Conservation (phyloP, 768 basidiomycete genomes). For the Mycena rebaudengoi region DNA sequence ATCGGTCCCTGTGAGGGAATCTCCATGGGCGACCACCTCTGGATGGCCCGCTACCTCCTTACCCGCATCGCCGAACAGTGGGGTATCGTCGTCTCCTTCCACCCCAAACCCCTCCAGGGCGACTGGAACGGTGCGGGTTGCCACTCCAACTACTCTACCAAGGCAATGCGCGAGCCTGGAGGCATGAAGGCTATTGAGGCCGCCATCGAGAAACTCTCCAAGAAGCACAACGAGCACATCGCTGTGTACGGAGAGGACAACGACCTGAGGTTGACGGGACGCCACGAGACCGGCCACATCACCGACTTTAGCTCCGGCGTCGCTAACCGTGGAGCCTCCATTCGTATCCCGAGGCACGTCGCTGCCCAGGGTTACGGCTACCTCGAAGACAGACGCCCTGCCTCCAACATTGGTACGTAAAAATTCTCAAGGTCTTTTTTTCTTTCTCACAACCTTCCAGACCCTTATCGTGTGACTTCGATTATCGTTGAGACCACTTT, state of each 20-base stretch:
- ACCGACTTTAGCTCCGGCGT: constrained; percentile 91
- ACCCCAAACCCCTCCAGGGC: constrained; percentile 96
- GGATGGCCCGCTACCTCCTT: constrained; percentile 98
- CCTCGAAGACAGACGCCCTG: constrained; percentile 95
- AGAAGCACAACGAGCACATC: constrained; percentile 94
- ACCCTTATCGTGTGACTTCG: constrained; percentile 94
- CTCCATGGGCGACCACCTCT: constrained; percentile 98
- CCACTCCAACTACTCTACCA: constrained; percentile 98
- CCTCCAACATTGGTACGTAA: constrained; percentile 93
- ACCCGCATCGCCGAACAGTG: constrained; percentile 97
- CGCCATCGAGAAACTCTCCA: constrained; percentile 92
- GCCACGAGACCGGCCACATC: constrained; percentile 98
- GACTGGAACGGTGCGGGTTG: constrained; percentile 99
- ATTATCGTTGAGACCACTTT: constrained; percentile 91
- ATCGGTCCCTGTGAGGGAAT: constrained; percentile 98
- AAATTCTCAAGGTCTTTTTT: not conserved
- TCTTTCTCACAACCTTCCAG: constrained; percentile 45
- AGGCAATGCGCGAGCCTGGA: constrained; percentile 91
- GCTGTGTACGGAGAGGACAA: constrained; percentile 99
- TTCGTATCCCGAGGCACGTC: constrained; percentile 95
- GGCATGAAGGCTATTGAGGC: constrained; percentile 93
- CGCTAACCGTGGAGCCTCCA: constrained; percentile 96
- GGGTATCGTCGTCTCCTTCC: constrained; percentile 98
- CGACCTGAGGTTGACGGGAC: constrained; percentile 93
- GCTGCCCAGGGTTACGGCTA: constrained; percentile 94